A percentile compares a stretch with the other conserved stretches of the same genome.
Conservation (phyloP, 140 eudicot genomes). For the Senecio squalidus region DNA sequence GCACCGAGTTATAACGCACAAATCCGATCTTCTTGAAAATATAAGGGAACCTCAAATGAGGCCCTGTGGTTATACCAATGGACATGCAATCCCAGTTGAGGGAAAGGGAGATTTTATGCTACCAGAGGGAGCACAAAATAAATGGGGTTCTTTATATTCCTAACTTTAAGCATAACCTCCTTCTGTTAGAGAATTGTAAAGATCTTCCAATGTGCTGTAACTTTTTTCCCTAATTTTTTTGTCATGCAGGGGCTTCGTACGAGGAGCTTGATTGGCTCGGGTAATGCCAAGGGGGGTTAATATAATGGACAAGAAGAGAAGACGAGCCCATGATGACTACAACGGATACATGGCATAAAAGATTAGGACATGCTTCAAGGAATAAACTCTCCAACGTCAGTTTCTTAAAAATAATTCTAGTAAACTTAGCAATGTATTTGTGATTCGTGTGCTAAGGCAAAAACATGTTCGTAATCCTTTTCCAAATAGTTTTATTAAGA, state of each 20-base stretch:
- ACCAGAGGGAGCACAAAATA: background rate
- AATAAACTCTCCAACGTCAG: background rate
- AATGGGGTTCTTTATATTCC: no score
- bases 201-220: no score
- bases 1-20: background rate
- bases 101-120: no score
- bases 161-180: background rate
- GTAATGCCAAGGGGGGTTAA: background rate
- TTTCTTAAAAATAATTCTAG: background rate
- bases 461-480: background rate
- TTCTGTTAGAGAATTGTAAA: background rate
- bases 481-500: no score
- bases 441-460: no score
- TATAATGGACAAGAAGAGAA: conserved; percentile 2
- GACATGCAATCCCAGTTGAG: no score
- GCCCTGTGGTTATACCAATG: background rate
- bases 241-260: no score
- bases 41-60: no score
- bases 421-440: background rate
- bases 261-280: no score
- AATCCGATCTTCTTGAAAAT: background rate
- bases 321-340: no score
- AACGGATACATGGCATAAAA: background rate
- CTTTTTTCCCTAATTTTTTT: no score
- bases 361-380: background rate